Conservation (phyloP, 2,329 filamentous ascomycete species). For the Cercospora zeina region DNA sequence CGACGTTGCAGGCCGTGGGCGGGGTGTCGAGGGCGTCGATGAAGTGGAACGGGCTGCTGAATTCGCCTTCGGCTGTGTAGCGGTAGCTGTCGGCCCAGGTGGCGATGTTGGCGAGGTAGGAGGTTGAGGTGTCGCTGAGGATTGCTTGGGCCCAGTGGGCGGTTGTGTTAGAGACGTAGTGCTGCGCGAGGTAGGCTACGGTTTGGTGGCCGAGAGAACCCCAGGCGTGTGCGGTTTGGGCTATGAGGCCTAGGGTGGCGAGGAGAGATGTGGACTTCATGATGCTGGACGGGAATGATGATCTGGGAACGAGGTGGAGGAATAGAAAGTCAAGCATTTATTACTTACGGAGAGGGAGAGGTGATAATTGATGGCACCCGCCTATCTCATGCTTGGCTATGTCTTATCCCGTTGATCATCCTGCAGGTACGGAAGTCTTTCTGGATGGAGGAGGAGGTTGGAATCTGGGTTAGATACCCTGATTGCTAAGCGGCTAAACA, state of each 20-base stretch:
- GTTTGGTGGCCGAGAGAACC: slow-evolving; percentile 57
- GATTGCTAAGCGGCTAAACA: slow-evolving; percentile 17
- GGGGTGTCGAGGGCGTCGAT: slow-evolving; percentile 54
- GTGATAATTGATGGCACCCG: slow-evolving; percentile 7
- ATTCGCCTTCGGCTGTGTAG: slow-evolving; percentile 50
- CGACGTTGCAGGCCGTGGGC: slow-evolving; percentile 51
- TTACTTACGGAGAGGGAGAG: slow-evolving; percentile 6
- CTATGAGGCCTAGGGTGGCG: slow-evolving; percentile 5
- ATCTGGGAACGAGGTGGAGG: neutral
- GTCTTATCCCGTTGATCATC: slow-evolving; percentile 18
- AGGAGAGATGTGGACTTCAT: neutral
- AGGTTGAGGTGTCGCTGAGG: slow-evolving; percentile 46
- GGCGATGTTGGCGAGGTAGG: slow-evolving; percentile 54
- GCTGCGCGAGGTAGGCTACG: slow-evolving; percentile 56
- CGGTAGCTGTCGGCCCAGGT: slow-evolving; percentile 58
- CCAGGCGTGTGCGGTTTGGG: slow-evolving; percentile 46
- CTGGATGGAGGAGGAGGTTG: slow-evolving; percentile 17
- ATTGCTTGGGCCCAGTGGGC: slow-evolving; percentile 48
- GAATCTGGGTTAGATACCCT: slow-evolving; percentile 7
- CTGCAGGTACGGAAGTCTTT: slow-evolving; percentile 19
- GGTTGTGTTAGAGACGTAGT: slow-evolving; percentile 49
- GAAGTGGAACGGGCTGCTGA: slow-evolving; percentile 52
- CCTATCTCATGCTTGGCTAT: slow-evolving; percentile 20
- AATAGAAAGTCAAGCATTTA: slow-evolving; percentile 11
- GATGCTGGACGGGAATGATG: neutral